Evolutionary conservation across 2,329 filamentous ascomycete genomes (phyloP).

Genomic region (Fonsecaea erecta): DNA sequence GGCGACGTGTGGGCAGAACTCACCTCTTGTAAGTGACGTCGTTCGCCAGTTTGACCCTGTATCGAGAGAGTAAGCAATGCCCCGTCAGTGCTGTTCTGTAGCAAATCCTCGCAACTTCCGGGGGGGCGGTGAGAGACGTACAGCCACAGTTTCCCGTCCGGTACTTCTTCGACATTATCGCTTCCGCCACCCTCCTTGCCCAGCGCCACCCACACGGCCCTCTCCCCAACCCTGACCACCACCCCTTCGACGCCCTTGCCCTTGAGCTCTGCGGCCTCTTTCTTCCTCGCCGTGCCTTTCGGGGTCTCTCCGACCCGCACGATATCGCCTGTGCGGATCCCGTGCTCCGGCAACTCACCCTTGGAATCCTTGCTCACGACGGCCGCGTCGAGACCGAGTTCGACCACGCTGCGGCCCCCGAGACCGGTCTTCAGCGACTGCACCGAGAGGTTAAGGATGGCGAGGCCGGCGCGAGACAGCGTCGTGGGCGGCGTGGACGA

Average conservation of each 20-base stretch:
- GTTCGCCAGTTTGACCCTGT: constrained; percentile 68
- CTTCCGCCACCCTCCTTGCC: constrained; percentile 46
- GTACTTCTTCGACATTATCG: constrained; percentile 55
- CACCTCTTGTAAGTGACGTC: constrained; percentile 69
- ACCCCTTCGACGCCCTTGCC: constrained; percentile 50
- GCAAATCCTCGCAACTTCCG: not conserved
- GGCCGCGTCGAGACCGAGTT: constrained; percentile 74
- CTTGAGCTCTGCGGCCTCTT: constrained; percentile 40
- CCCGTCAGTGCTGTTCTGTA: constrained; percentile 41
- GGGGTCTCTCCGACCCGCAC: constrained; percentile 51
- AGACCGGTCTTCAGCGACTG: constrained; percentile 81
- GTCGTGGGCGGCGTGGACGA: constrained; percentile 41
- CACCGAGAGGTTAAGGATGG: constrained; percentile 56
- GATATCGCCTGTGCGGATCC: constrained; percentile 54
- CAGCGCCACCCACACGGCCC: constrained; percentile 52
- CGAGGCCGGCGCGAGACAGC: constrained; percentile 48
- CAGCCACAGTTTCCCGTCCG: constrained; percentile 66
- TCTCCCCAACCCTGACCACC: constrained; percentile 51
- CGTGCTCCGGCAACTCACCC: constrained; percentile 49
- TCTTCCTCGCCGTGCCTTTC: constrained; percentile 42
- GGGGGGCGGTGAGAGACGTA: constrained; percentile 47
- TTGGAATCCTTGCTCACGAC: constrained; percentile 52
- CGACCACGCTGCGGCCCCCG: constrained; percentile 86
- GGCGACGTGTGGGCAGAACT: constrained; percentile 32
- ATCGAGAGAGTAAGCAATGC: constrained; percentile 13